A percentile compares a stretch with the other conserved stretches of the same genome.
Conservation (phyloP, 345 rosid species). For the Hypericum perforatum region DNA sequence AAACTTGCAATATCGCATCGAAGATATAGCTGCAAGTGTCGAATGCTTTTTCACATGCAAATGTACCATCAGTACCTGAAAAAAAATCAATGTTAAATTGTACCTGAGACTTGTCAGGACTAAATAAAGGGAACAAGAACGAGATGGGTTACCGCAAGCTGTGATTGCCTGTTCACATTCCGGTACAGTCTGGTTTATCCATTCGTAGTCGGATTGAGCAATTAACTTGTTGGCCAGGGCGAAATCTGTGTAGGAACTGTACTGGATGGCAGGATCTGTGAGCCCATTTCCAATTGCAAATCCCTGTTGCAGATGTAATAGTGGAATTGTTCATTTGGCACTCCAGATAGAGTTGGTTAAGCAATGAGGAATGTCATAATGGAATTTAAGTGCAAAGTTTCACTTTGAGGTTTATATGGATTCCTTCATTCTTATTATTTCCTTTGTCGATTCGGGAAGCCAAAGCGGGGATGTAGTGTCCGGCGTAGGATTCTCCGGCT, state of each 20-base stretch:
- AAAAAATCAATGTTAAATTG: not conserved
- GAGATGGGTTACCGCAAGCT: constrained; percentile 41
- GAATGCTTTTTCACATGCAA: constrained; percentile 33
- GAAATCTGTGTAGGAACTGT: constrained; percentile 59
- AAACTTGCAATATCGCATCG: constrained; percentile 15
- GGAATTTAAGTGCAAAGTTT: no score
- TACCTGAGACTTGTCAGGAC: not conserved
- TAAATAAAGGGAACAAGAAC: not conserved
- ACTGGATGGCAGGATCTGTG: constrained; percentile 73
- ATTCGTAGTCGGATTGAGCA: constrained; percentile 27
- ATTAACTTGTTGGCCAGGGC: constrained; percentile 58
- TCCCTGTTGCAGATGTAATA: constrained; percentile 36
- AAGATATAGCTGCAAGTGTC: constrained; percentile 30
- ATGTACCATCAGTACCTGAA: constrained; percentile 36
- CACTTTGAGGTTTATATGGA: constrained; percentile 73
- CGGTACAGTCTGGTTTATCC: constrained; percentile 30
- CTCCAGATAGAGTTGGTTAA: not conserved
- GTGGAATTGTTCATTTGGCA: not conserved
- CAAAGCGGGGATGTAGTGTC: constrained; percentile 80
- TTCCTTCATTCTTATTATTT: constrained; percentile 70
- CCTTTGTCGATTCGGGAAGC: constrained; percentile 61
- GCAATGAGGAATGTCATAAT: not conserved
- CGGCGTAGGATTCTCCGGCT: constrained; percentile 93
- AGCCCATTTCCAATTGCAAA: constrained; percentile 90
- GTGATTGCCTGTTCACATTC: constrained; percentile 32